Conservation (phyloP, 1,284 basidiomycete species). For the Moniliophthora roreri region DNA sequence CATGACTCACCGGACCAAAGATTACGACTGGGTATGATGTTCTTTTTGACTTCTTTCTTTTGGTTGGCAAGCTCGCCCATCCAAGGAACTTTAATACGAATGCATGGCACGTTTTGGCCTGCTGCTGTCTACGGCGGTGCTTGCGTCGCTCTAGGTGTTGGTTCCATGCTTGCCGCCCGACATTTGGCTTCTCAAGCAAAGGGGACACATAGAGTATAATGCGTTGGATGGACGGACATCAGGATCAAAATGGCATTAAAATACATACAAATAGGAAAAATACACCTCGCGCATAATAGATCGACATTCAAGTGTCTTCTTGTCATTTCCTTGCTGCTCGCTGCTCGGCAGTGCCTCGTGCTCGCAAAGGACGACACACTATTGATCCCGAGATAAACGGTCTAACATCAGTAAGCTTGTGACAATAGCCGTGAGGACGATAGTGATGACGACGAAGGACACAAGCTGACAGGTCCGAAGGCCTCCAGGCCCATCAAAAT, state of each 20-base stretch:
- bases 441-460: not conserved
- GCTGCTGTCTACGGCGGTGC: slow-evolving; percentile 17
- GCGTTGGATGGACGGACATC: not conserved
- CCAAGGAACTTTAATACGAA: slow-evolving; percentile 18
- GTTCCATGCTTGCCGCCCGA: slow-evolving; percentile 12
- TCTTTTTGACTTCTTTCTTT: slow-evolving; percentile 20
- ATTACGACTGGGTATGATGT: slow-evolving; percentile 20
- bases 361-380: too few species aligned
- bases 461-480: not conserved
- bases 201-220: not conserved
- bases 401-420: not conserved
- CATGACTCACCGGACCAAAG: not conserved
- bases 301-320: too few species aligned
- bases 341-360: too few species aligned
- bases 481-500: not conserved
- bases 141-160: slow-evolving; percentile 17
- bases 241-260: not conserved
- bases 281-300: not conserved
- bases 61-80: slow-evolving; percentile 22
- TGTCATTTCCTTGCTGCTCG: too few species aligned
- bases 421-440: not conserved
- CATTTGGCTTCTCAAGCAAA: not conserved
- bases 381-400: too few species aligned
- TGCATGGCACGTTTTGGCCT: slow-evolving; percentile 17
- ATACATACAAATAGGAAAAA: not conserved